Base-by-base conservation (phyloP, 805 yeast species). In the Hyphopichia homilentoma region DNA sequence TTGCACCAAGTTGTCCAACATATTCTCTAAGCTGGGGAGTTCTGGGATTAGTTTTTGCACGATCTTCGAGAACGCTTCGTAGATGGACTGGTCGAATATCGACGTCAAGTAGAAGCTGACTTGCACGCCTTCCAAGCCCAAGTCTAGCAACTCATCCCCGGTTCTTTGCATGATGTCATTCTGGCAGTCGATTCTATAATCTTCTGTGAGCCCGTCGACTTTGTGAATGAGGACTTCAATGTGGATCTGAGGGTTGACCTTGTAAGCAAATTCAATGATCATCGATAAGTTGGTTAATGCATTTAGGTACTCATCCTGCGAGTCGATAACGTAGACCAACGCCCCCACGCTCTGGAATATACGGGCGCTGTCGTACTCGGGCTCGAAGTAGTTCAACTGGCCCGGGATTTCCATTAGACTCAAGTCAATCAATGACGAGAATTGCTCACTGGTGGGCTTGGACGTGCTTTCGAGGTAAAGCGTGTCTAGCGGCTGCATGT, bases 371-470 rank as follows among this genome's bases (percentile, higher is more conserved):
- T 87, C 96, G 45, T 81, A 81, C 21, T 79, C 73, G 3, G 94
- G 93, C 46, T 88, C 96, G 53, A 87, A 85, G 48, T 86, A 77
- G 54, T 88, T 87, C 40, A 89, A 59, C 57, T 90, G 97, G 3
- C 97, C 97, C 0, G 98, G 98, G 12, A 90, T 66, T 55, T 90
- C 98, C 83, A 88, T 85, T 12, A 90, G 89, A 2, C 87, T 81
- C 27, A 90, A 64, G 53, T 89, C 93, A 25, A 89, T 85, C 32
- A 90, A 67, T 7, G 96, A 85, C 30, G 80, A 74, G 52, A 88
- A 84, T 48, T 77, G 84, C 48, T 88, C 96, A 9, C 83, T 73
- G 3, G 94, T 84, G 4, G 96, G 96, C 48, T 81, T 84, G 2
- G 94, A 75, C 0, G 98, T 90, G 32, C 89, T 79, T 47, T 90